Evolutionary conservation across 345 rosid genomes (phyloP).

Genomic region (Citrus sp.): DNA sequence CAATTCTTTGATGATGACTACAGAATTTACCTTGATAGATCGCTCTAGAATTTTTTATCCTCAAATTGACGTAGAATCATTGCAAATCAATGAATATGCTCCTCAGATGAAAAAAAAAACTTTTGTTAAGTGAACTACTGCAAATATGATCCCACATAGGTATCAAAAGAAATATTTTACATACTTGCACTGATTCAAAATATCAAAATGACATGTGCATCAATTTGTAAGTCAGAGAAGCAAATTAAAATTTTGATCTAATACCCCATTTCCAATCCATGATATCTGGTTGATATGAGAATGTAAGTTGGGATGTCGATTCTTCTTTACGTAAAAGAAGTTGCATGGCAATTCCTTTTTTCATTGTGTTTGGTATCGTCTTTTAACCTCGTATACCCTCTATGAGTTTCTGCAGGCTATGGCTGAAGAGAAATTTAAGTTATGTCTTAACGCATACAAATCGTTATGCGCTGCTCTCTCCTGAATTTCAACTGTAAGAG

Average conservation of each 20-base stretch:
- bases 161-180: too few relatives aligned
- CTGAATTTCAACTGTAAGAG: not conserved
- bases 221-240: not conserved
- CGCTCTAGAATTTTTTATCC: not conserved
- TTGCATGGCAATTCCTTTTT: not conserved
- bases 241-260: not conserved
- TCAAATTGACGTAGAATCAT: not conserved
- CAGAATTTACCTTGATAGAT: not conserved
- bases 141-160: not conserved
- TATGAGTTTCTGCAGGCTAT: slow-evolving; percentile 42
- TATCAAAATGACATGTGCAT: not conserved
- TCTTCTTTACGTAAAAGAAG: not conserved
- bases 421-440: slow-evolving; percentile 88
- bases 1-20: too few relatives aligned
- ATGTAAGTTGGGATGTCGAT: not conserved
- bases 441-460: slow-evolving; percentile 73
- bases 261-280: not conserved
- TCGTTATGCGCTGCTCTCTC: slow-evolving; percentile 63
- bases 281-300: not conserved
- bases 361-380: not conserved
- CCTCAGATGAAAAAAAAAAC: not conserved
- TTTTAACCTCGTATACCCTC: not conserved
- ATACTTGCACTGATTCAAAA: not conserved
- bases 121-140: not conserved
- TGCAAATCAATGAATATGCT: not conserved